Conservation (phyloP, 2,329 filamentous ascomycete species). For the Botrytis fragariae region DNA sequence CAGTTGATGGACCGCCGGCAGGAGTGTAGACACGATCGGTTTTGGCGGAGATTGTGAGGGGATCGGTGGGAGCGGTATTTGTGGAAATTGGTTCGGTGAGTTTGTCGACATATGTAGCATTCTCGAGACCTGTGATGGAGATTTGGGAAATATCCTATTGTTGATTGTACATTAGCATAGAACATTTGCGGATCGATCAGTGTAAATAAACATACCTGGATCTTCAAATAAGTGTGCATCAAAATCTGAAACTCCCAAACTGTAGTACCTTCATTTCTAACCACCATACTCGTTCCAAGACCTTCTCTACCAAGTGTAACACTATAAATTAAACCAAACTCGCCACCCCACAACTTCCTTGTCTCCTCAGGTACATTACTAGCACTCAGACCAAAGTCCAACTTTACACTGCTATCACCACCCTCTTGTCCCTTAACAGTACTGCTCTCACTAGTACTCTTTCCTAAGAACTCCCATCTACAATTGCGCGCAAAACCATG, state of each 20-base stretch:
- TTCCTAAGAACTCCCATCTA: slow-evolving; percentile 91
- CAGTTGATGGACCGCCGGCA: slow-evolving; percentile 55
- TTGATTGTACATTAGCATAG: slow-evolving; percentile 22
- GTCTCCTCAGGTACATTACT: slow-evolving; percentile 66
- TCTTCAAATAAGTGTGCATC: slow-evolving; percentile 83
- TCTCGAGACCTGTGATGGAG: slow-evolving; percentile 71
- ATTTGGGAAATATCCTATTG: slow-evolving; percentile 74
- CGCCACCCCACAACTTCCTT: slow-evolving; percentile 75
- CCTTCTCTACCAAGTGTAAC: slow-evolving; percentile 76
- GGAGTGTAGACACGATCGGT: slow-evolving; percentile 87
- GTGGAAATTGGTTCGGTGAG: slow-evolving; percentile 56
- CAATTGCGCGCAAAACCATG: slow-evolving; percentile 92
- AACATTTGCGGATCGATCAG: neutral
- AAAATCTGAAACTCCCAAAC: slow-evolving; percentile 89
- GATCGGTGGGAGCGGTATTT: slow-evolving; percentile 60
- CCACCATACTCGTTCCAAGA: slow-evolving; percentile 77
- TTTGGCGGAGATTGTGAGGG: slow-evolving; percentile 70
- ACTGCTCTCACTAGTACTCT: slow-evolving; percentile 61
- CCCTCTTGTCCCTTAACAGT: slow-evolving; percentile 36
- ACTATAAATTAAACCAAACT: slow-evolving; percentile 90
- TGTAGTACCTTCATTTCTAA: slow-evolving; percentile 79
- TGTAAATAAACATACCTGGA: slow-evolving; percentile 59
- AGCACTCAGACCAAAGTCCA: slow-evolving; percentile 88
- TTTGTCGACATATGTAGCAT: slow-evolving; percentile 81
- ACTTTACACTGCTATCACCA: slow-evolving; percentile 72